Evolutionary conservation across 768 basidiomycete genomes (phyloP).

Genomic region (Tricholoma sp.): DNA sequence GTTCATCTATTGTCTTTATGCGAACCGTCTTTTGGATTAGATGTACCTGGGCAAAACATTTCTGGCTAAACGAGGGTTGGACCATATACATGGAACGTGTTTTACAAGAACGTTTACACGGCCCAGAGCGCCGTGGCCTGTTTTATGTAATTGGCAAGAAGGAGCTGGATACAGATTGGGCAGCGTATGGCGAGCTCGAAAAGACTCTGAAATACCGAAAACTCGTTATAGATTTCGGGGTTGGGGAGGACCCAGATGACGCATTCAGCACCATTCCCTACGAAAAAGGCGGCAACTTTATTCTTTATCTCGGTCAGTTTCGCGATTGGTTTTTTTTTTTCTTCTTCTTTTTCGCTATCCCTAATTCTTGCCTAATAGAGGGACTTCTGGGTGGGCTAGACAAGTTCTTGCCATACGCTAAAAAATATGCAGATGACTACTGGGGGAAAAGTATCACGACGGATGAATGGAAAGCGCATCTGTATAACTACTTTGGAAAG

Average conservation of each 20-base stretch:
- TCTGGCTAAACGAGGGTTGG: neutral
- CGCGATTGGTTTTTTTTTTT: no score
- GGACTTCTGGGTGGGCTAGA: neutral
- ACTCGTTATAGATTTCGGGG: neutral
- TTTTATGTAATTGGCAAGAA: neutral
- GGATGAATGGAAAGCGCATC: neutral
- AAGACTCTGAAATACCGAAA: neutral
- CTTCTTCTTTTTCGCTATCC: neutral
- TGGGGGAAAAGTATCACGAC: neutral
- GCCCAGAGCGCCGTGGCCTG: neutral
- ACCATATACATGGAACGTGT: neutral
- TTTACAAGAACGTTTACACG: neutral
- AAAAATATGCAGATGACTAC: neutral
- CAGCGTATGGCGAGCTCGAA: neutral
- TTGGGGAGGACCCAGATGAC: neutral
- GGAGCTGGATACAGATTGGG: neutral
- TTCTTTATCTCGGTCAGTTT: neutral
- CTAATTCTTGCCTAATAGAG: neutral
- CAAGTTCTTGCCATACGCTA: neutral
- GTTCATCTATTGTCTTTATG: neutral
- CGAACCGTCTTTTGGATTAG: neutral
- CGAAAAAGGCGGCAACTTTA: neutral
- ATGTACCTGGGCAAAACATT: neutral
- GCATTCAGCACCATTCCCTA: neutral
- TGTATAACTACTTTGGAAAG: neutral